Base-by-base conservation (phyloP, 495 filamentous ascomycete species). In the Hypoxylon fragiforme region DNA sequence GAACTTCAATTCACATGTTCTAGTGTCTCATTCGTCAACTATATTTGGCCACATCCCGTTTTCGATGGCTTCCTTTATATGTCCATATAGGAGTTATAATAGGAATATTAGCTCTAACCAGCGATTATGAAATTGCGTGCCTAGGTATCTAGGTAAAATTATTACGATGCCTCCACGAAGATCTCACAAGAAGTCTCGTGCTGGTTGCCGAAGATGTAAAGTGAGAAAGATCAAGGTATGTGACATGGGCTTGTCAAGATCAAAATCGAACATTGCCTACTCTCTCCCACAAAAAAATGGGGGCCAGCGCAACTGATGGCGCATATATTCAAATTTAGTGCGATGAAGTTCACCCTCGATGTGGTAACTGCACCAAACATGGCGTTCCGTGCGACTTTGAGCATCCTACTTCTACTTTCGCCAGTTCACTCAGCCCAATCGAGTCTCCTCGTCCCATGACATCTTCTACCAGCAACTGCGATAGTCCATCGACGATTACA, bases 331-430 rank as follows among this genome's bases (percentile, higher is more conserved):
- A 34, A 35, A 37, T 41, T 40, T 65, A 84, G 79, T 85, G 82
- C 69, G 82, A 85, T 62, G 83, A 85, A 60, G 70, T 82, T 6
- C 81, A 85, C 66, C 83, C 83, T 0, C 60, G 73, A 12, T 86
- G 83, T 52, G 78, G 80, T 32, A 84, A 85, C 62, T 86, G 83
- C 67, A 63, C 75, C 21, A 86, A 84, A 53, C 83, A 86, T 69
- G 82, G 80, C 32, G 82, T 86, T 11, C 59, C 69, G 14, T 86
- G 83, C 65, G 83, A 86, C 59, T 86, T 85, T 53, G 77, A 83
- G 40, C 65, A 71, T 39, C 74, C 76, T 44, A 61, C 68, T 39
- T 45, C 76, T 44, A 61, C 68, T 39, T 45, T 76, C 51, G 50
- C 67, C 43, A 68, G 70, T 44, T 66, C 67, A 28, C 63, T 68